A percentile compares a stretch with the other conserved stretches of the same genome.
These are phyloP conservation scores for Uncinocarpus reesii DNA, from an alignment of 2,329 filamentous ascomycete genomes.

Conservation along the genomic window DNA sequence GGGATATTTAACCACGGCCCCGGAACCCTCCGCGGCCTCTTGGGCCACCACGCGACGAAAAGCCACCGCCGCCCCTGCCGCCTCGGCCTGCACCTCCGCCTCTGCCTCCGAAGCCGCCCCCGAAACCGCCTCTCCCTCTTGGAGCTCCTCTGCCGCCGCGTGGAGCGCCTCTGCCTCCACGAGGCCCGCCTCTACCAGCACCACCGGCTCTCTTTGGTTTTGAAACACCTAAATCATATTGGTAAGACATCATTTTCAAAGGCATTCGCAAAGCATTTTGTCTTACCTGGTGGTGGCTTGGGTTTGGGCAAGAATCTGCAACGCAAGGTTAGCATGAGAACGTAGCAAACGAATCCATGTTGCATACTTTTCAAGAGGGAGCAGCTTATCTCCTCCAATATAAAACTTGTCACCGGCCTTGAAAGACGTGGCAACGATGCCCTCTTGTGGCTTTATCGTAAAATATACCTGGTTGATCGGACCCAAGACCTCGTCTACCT, in stretches of 20 bases:
- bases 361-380: slow-evolving; percentile 71
- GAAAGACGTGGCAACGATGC: slow-evolving; percentile 89
- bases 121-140: slow-evolving; percentile 45
- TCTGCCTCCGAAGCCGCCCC: slow-evolving; percentile 36
- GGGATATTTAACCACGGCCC: slow-evolving; percentile 19
- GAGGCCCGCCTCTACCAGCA: slow-evolving; percentile 39
- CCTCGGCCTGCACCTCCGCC: slow-evolving; percentile 31
- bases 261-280: background rate
- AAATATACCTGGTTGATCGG: slow-evolving; percentile 98
- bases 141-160: slow-evolving; percentile 41
- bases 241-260: slow-evolving; percentile 19
- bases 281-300: slow-evolving; percentile 53
- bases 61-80: slow-evolving; percentile 36
- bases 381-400: slow-evolving; percentile 85
- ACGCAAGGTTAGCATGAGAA: slow-evolving; percentile 18
- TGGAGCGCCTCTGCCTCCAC: slow-evolving; percentile 39
- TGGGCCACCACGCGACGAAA: slow-evolving; percentile 23
- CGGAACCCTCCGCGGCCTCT: slow-evolving; percentile 28
- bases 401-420: slow-evolving; percentile 96
- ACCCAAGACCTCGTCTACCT: slow-evolving; percentile 95
- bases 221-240: slow-evolving; percentile 44
- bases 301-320: slow-evolving; percentile 80
- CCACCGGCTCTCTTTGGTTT: slow-evolving; percentile 63
- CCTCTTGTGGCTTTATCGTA: slow-evolving; percentile 93
- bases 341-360: background rate